phyloP scores from a whole-genome alignment of 331 rosid genomes.

The Quercus tomentella region DNA sequence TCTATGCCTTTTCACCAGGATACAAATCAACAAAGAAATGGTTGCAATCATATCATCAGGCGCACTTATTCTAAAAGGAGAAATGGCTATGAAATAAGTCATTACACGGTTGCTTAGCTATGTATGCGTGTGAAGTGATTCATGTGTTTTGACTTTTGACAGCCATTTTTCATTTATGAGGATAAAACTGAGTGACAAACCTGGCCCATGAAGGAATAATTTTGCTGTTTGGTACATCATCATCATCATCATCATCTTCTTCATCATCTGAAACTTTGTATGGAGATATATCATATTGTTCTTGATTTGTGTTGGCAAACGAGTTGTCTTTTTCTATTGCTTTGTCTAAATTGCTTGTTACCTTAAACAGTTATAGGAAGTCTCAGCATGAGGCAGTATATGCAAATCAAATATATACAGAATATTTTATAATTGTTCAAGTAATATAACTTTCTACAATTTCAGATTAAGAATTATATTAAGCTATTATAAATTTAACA shows the following conservation, averaged over 20 bases:
- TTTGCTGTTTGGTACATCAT: constrained; percentile 39
- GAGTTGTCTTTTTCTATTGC: constrained; percentile 22
- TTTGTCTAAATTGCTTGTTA: constrained; percentile 25
- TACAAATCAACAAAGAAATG: background rate
- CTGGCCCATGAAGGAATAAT: constrained; percentile 91
- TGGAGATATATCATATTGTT: constrained; percentile 84
- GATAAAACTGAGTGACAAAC: constrained; percentile 37
- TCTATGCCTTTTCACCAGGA: constrained; percentile 2
- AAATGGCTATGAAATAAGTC: background rate
- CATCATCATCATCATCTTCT: constrained; percentile 49
- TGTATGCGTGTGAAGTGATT: background rate
- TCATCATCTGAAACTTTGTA: constrained; percentile 91
- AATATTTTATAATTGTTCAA: background rate
- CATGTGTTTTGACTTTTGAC: background rate
- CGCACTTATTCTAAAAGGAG: background rate
- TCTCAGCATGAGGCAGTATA: constrained; percentile 14
- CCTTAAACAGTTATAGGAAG: constrained; percentile 32
- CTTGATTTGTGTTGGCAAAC: constrained; percentile 27
- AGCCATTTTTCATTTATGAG: background rate
- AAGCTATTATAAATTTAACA: background rate
- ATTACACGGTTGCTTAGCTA: background rate
- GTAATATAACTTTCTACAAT: background rate
- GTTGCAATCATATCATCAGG: constrained; percentile 5
- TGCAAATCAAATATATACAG: constrained; percentile 10
- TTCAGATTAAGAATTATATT: background rate